Evolutionary conservation across 2,329 filamentous ascomycete species (phyloP), one percentile per base, ranked within the genome.

Genomic region (Aspergillus eucalypticola): DNA sequence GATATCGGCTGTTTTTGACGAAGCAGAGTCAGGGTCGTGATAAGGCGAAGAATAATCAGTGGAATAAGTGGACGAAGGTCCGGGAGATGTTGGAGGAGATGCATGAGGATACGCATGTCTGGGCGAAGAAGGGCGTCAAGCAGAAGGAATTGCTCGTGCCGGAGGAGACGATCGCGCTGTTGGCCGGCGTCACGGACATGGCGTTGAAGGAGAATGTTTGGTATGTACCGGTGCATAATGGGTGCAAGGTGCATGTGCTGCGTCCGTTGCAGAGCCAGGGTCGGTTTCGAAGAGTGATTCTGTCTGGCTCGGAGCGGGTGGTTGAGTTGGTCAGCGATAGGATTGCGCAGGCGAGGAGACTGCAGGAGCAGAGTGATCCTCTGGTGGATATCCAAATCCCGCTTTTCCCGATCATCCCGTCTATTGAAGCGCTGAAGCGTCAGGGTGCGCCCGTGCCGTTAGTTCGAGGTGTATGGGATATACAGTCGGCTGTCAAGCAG

Each of bases 181-280:
- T 79, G 44, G 63, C 68, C 13, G 77, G 77, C 3, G 60, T 69
- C 11, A 69, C 67, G 5, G 64, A 69, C 3, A 65, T 67, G n/a
- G 65, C 68, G 8, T 60, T 70, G 58, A 60, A 63, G 38, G 77
- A 79, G 60, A 79, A 79, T 59, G 68, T 77, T 7, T 78, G 71
- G 71, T 70, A 70, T 58, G 64, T 74, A 6, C 60, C 64, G 8
- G 57, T 77, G 15, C 70, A 66, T 13, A 74, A 76, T 57, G 77
- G 76, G 23, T 78, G 76, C 50, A 69, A 69, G 38, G 71, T 78
- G n/a, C 76, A 75, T 54, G 69, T 78, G 10, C 57, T 76, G 27
- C 64, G 67, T 49, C 58, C 68, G n/a, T 41, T 51, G 1, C 66
- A 76, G 50, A 74, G 71, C 50, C 65, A 71, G 32, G 72, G 75